Evolutionary conservation across 768 basidiomycete genomes (phyloP), one percentile per base, ranked within the genome.

Genomic region (Clitopilus passeckerianus): DNA sequence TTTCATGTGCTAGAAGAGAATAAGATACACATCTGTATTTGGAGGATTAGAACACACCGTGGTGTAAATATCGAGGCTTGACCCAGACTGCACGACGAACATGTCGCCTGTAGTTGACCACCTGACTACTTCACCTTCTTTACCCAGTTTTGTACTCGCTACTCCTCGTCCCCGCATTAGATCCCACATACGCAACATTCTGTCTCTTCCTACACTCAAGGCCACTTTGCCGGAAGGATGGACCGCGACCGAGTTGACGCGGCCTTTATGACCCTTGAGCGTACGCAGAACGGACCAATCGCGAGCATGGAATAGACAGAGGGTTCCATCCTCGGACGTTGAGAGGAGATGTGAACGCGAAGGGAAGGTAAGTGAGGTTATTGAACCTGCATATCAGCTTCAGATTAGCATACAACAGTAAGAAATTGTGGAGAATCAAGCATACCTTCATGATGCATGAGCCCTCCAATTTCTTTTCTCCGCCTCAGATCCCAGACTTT

Each of bases 121-220:
- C 27, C 89, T 82, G 14, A 96, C 93, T n/a, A 90, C 71, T 67
- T 99, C 96, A 0, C 90, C 95, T 78, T 99, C 96, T 76, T 88
- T 90, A 20, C 93, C 92, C 5, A 99, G 72, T 69, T 95, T 95
- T 52, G 85, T 89, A 70, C 94, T 93, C 6, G 93, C 93, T 10
- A 85, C 85, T 3, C 93, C 92, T 70, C 90, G 89, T 0, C 96
- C 96, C 50, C 95, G 79, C 92, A 98, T 95, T 54, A 99, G 77
- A 77, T 99, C 97, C 97, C 97, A 99, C 95, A 99, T 97, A 44
- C 95, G 83, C 60, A 98, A 64, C 2, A 91, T 92, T 63, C 83
- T 80, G 67, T 98, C 97, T 66, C 87, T 89, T 6, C 97, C 96
- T 0, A 98, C 94, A 61, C 88, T 93, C 41, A 99, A 72, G 0